These are phyloP conservation scores for Tuber calosporum DNA, from an alignment of 495 filamentous ascomycete species.

Conservation along the genomic window DNA sequence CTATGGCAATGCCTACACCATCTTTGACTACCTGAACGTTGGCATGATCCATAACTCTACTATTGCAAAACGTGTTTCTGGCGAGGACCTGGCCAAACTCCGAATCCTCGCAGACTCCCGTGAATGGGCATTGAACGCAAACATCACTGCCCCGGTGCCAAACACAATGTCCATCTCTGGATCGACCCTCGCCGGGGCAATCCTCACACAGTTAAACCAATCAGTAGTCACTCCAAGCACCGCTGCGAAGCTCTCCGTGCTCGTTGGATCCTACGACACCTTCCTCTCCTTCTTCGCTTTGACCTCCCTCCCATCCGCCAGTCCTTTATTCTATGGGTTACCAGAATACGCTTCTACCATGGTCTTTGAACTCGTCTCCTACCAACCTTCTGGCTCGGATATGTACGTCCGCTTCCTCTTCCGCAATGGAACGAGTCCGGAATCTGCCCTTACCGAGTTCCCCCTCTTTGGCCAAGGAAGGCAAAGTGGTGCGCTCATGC, in stretches of 20 bases:
- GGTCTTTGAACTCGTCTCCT: constrained; percentile 68
- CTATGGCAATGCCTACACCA: constrained; percentile 53
- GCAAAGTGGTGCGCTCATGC: constrained; percentile 49
- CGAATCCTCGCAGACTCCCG: constrained; percentile 59
- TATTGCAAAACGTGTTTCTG: constrained; percentile 52
- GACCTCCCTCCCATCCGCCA: constrained; percentile 51
- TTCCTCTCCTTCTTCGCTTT: constrained; percentile 72
- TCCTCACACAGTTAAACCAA: constrained; percentile 57
- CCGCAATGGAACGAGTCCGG: constrained; percentile 62
- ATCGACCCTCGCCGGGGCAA: constrained; percentile 58
- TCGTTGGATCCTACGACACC: constrained; percentile 64
- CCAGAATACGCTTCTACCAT: constrained; percentile 63
- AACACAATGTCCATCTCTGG: constrained; percentile 47
- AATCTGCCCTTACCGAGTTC: constrained; percentile 49
- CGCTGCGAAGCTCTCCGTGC: constrained; percentile 52
- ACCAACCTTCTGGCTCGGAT: constrained; percentile 46
- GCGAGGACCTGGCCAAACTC: constrained; percentile 51
- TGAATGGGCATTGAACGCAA: constrained; percentile 59
- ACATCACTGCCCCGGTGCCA: constrained; percentile 46
- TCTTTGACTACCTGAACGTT: constrained; percentile 72
- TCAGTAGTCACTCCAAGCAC: constrained; percentile 52
- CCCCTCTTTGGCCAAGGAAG: constrained; percentile 59
- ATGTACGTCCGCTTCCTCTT: constrained; percentile 70
- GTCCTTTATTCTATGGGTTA: constrained; percentile 60
- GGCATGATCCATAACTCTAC: constrained; percentile 62